Evolutionary conservation across 345 rosid species (phyloP), one percentile per base, ranked within the genome.

Genomic region (Limnanthes douglasii): DNA sequence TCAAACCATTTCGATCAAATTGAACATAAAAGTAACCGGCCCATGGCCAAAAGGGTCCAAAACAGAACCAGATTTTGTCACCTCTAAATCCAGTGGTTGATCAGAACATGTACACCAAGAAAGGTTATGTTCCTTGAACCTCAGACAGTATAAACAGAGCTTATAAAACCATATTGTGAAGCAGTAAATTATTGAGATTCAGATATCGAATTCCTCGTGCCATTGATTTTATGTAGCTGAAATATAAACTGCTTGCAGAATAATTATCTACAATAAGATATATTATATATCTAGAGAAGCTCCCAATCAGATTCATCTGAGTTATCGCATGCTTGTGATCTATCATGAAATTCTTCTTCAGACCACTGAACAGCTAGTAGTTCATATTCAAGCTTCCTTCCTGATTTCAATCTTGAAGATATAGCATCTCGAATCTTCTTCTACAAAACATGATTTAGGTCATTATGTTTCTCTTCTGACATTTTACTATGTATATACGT

Each of bases 301-400:
- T 85, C 93, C 96, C 96, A 80, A 37, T 76, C 96, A 5, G 70
- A 59, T 48, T 85, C 90, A 31, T 48, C 41, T 13, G 21, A 46
- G 36, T 11, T 4, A 13, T 43, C 17, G 2, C 8, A 50, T 10
- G 55, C 42, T 15, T 37, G 55, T 24, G 35, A 27, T 3, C 60
- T 46, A 4, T 36, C 21, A 15, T 25, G 44, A 15, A 48, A 41
- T 24, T 51, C 51, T 57, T 48, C 56, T 9, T 46, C 34, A 16
- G 49, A 45, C 49, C 61, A 49, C 30, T 58, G 64, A 0, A 57
- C 39, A 3, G 88, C 78, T 44, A 76, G 85, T 43, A 58, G 62
- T 44, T 76, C 54, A 34, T 84, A 73, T 53, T 79, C 88, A 13
- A 36, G 64, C 39, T 62, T 70, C 69, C 86, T 75, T 27, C 50